These are phyloP conservation scores for Backusella tuberculispora DNA, from an alignment of 192 early-diverging fungal genomes.

Conservation along the genomic window DNA sequence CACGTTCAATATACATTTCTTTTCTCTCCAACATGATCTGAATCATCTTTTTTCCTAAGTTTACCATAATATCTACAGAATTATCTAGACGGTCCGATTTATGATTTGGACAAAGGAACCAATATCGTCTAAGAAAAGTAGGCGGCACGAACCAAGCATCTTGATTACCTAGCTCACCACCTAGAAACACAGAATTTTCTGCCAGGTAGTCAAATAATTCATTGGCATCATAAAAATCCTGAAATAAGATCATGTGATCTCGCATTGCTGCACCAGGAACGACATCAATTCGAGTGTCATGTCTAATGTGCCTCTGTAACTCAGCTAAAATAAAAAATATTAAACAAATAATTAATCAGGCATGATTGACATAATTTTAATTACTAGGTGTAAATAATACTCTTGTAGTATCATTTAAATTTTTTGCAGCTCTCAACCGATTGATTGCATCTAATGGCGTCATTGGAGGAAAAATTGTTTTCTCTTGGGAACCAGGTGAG, in stretches of 20 bases:
- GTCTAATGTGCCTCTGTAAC: conserved; percentile 36
- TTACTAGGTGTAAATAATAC: conserved; percentile 36
- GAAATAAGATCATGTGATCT: conserved; percentile 40
- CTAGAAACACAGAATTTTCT: conserved; percentile 28
- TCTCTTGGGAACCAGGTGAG: background rate
- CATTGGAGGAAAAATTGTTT: conserved; percentile 33
- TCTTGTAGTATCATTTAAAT: conserved; percentile 8
- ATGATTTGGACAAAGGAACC: conserved; percentile 40
- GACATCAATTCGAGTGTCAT: conserved; percentile 37
- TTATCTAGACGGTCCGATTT: conserved; percentile 30
- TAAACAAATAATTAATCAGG: background rate
- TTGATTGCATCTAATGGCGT: conserved; percentile 33
- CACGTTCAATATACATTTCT: conserved; percentile 37
- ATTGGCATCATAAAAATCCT: conserved; percentile 38
- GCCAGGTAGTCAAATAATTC: conserved; percentile 30
- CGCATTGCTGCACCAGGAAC: conserved; percentile 39
- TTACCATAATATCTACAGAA: conserved; percentile 24
- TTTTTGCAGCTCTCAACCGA: conserved; percentile 11
- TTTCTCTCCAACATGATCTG: conserved; percentile 28
- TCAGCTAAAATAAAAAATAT: conserved; percentile 27
- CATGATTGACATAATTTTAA: background rate
- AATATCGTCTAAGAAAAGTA: conserved; percentile 31
- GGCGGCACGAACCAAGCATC: conserved; percentile 39
- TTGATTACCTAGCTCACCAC: conserved; percentile 34
- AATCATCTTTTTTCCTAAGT: conserved; percentile 24